Evolutionary conservation across 2,329 filamentous ascomycete genomes (phyloP).

Genomic region (Phoma herbarum): DNA sequence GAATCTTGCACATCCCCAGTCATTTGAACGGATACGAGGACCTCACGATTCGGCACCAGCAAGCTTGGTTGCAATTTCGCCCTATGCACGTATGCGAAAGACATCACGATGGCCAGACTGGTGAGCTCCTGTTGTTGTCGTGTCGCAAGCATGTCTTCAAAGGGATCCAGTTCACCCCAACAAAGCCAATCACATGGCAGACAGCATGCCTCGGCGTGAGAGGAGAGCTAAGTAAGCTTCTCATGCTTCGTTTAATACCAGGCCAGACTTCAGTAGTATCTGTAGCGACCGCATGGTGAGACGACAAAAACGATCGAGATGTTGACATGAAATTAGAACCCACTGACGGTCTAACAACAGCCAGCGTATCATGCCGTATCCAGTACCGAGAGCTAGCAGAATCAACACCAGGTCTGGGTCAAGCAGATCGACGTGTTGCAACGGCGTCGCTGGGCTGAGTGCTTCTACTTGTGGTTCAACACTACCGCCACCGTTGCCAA

Average conservation of each 20-base stretch:
- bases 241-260: neutral
- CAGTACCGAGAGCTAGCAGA: neutral
- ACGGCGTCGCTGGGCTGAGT: neutral
- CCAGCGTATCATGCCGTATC: neutral
- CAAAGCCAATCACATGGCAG: neutral
- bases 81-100: neutral
- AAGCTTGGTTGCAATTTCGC: neutral
- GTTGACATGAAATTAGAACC: neutral
- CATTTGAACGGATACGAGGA: too few species aligned
- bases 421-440: slow-evolving; percentile 2
- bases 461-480: too few species aligned
- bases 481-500: slow-evolving; percentile 9
- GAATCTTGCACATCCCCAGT: too few species aligned
- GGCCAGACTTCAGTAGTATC: slow-evolving; percentile 5
- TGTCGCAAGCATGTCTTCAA: slow-evolving; percentile 9
- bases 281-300: slow-evolving; percentile 1
- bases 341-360: neutral
- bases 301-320: neutral
- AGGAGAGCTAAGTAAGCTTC: neutral
- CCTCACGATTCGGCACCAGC: too few species aligned
- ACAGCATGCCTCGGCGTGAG: neutral
- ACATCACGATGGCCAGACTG: neutral
- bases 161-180: neutral
- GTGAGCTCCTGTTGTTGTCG: neutral
- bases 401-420: neutral